These are phyloP conservation scores for Podosphaera xanthii DNA, from an alignment of 2,329 filamentous ascomycete genomes.

Conservation along the genomic window DNA sequence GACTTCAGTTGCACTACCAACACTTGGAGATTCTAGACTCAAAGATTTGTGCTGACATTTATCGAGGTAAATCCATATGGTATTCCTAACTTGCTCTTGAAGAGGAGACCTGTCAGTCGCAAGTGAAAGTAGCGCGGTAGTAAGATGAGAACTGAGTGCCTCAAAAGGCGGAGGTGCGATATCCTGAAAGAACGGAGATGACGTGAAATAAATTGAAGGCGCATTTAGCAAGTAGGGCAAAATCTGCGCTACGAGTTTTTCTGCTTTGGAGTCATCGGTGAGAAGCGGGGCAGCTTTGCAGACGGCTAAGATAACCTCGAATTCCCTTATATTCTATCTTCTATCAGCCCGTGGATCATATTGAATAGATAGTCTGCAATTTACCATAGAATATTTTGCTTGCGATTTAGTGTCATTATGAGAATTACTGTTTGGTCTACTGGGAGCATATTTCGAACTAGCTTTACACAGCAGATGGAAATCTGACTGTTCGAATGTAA, in stretches of 20 bases:
- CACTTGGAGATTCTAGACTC: constrained; percentile 27
- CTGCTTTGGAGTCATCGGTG: constrained; percentile 45
- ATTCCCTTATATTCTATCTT: constrained; percentile 57
- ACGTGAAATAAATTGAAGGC: constrained; percentile 52
- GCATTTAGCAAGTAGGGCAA: constrained; percentile 70
- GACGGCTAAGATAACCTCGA: constrained; percentile 74
- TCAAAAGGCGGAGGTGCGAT: constrained; percentile 82
- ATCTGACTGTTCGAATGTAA: constrained; percentile 36
- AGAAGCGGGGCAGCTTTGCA: constrained; percentile 73
- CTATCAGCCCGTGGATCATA: constrained; percentile 5
- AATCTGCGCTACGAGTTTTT: constrained; percentile 57
- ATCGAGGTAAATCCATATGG: constrained; percentile 48
- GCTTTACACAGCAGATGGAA: constrained; percentile 38
- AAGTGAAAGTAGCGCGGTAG: constrained; percentile 58
- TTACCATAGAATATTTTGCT: constrained; percentile 37
- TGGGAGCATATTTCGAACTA: constrained; percentile 26
- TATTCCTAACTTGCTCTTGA: constrained; percentile 39
- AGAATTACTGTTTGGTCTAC: constrained; percentile 24
- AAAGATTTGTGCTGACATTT: constrained; percentile 43
- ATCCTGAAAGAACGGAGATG: constrained; percentile 61
- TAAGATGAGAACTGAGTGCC: constrained; percentile 54
- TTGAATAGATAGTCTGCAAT: neutral
- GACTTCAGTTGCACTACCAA: constrained; percentile 23
- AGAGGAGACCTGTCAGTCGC: constrained; percentile 50
- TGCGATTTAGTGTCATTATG: constrained; percentile 21